Base-by-base conservation (phyloP, 2,329 filamentous ascomycete genomes). In the Fusarium citri region DNA sequence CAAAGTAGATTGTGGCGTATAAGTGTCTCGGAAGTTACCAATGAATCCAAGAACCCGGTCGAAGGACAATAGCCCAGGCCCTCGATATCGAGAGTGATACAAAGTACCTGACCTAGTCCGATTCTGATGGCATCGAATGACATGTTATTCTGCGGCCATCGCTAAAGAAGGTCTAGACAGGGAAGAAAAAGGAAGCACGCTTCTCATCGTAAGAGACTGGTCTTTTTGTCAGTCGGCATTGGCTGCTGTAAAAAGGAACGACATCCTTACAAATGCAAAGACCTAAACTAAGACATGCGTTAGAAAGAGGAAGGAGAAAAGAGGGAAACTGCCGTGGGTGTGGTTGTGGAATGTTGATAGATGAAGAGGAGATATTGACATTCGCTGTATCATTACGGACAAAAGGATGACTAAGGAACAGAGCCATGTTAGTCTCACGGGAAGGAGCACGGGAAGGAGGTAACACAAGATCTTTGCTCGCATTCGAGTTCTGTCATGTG, bases 41-140 rank as follows among this genome's bases (percentile, higher is more conserved):
- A 55, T 55, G 40, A 42, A 71, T 41, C 68, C 68, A 68, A 46
- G 55, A 40, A 71, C 68, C 68, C 47, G 68, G 68, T 71, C 55
- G 51, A 45, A 42, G 54, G 59, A 53, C 48, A 51, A 30, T 50
- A 41, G 9, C 18, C 20, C 34, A 15, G 12, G 9, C 7, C 26
- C n/a, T 26, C 12, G 18, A 31, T 25, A 37, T 11, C 12, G 16
- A n/a, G 47, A 25, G 16, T 37, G 16, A 16, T 37, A 14, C 18
- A 40, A 23, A 51, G 6, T 51, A 40, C 14, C 23, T 25, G 31
- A n/a, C 18, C 23, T 51, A 40, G 22, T n/a, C 14, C 34, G 31
- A n/a, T 25, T 40, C 23, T 16, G 48, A 42, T 56, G 25, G 22
- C 23, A 31, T 31, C 25, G 34, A 26, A 40, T 18, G 22, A 16